Evolutionary conservation across 2,329 filamentous ascomycete genomes (phyloP).

Genomic region (Ophiostoma angusticollis): DNA sequence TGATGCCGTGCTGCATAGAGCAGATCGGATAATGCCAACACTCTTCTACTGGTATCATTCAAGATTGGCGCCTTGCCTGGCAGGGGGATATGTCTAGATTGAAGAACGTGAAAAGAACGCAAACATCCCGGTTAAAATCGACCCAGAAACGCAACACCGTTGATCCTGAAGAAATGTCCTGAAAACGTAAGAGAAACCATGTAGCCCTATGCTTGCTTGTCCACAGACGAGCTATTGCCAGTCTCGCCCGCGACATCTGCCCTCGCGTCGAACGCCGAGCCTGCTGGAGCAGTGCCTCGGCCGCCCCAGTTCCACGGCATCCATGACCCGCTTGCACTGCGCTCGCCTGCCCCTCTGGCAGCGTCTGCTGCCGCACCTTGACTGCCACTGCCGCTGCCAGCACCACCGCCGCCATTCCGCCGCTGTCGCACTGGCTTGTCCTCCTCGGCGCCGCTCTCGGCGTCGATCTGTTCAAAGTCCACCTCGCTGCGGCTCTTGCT

Average conservation of each 20-base stretch:
- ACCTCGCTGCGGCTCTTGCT: slow-evolving; percentile 75
- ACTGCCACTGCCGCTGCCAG: slow-evolving; percentile 7
- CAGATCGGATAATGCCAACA: too few species aligned
- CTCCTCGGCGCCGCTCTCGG: slow-evolving; percentile 52
- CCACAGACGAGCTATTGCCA: slow-evolving; percentile 27
- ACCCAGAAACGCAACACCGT: slow-evolving; percentile 3
- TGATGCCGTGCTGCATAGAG: too few species aligned
- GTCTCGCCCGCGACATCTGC: slow-evolving; percentile 26
- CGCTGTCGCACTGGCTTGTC: slow-evolving; percentile 16
- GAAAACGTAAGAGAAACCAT: background rate
- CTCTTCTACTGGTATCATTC: too few species aligned
- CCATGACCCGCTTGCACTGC: slow-evolving; percentile 27
- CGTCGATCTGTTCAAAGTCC: slow-evolving; percentile 77
- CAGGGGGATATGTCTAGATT: too few species aligned
- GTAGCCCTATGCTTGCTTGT: slow-evolving; percentile 19
- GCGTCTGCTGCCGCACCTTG: background rate
- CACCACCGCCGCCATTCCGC: slow-evolving; percentile 17
- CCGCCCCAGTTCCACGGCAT: slow-evolving; percentile 35
- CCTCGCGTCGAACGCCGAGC: slow-evolving; percentile 30
- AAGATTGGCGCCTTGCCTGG: too few species aligned
- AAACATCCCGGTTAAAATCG: too few species aligned
- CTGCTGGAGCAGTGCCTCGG: too few species aligned
- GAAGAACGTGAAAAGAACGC: too few species aligned
- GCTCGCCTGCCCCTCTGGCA: background rate
- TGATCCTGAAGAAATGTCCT: background rate